phyloP scores from a whole-genome alignment of 2,329 filamentous ascomycete species.

The Phyllachora maydis region DNA sequence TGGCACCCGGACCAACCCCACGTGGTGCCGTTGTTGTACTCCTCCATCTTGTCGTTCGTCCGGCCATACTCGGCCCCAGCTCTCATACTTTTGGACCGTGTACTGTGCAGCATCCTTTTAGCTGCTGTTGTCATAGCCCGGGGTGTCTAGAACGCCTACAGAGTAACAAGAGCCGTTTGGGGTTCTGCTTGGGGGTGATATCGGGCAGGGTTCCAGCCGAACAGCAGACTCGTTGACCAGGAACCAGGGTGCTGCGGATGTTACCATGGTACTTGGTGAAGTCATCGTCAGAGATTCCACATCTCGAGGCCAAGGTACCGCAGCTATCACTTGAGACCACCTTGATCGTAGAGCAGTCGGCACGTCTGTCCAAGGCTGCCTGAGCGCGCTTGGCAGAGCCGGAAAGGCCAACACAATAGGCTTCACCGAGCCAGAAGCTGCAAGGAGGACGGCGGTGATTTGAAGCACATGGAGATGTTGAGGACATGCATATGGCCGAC shows the following conservation, averaged over 20 bases:
- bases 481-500: too few species aligned
- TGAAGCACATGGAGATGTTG: too few species aligned
- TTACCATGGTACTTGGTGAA: slow-evolving; percentile 1
- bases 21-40: neutral
- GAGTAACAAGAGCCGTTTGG: neutral
- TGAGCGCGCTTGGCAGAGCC: too few species aligned
- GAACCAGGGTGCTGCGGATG: neutral
- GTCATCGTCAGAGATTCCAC: neutral
- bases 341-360: neutral
- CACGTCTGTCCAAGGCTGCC: neutral
- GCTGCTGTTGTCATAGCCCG: neutral
- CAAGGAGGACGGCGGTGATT: too few species aligned
- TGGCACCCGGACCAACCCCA: slow-evolving; percentile 1
- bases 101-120: too few species aligned
- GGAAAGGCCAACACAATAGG: too few species aligned
- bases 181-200: slow-evolving; percentile 1
- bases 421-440: too few species aligned
- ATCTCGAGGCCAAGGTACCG: neutral
- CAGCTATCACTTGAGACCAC: slow-evolving; percentile 1
- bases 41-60: neutral
- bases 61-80: neutral
- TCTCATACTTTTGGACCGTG: too few species aligned
- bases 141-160: neutral
- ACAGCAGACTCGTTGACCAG: slow-evolving; percentile 1
- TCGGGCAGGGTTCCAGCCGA: neutral